Conservation (phyloP, 2,329 filamentous ascomycete species). For the Diplodia seriata region DNA sequence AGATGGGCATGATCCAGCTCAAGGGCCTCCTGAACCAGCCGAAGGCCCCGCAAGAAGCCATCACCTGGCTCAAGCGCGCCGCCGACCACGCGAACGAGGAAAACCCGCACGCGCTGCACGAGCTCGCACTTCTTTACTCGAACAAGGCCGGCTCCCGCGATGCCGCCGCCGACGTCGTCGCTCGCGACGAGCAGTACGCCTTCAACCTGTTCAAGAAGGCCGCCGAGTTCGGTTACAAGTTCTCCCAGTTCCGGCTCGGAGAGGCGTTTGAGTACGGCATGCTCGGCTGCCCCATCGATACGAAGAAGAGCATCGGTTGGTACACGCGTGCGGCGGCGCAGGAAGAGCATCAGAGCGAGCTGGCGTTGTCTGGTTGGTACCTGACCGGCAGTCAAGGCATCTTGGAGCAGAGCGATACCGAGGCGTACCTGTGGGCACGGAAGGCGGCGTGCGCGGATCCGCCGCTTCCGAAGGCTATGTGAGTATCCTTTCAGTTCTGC, state of each 20-base stretch:
- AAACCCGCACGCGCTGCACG: slow-evolving; percentile 94
- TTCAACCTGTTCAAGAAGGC: slow-evolving; percentile 83
- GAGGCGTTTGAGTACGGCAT: slow-evolving; percentile 89
- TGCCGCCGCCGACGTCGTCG: slow-evolving; percentile 54
- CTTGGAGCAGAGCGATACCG: slow-evolving; percentile 88
- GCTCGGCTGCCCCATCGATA: slow-evolving; percentile 81
- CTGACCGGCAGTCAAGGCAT: slow-evolving; percentile 89
- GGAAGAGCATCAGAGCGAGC: slow-evolving; percentile 91
- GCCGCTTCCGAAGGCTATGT: slow-evolving; percentile 81
- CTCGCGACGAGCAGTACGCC: slow-evolving; percentile 83
- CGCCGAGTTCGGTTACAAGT: slow-evolving; percentile 90
- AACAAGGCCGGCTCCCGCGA: slow-evolving; percentile 67
- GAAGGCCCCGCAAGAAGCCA: slow-evolving; percentile 81
- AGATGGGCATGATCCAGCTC: slow-evolving; percentile 93
- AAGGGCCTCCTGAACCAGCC: slow-evolving; percentile 92
- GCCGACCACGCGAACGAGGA: slow-evolving; percentile 86
- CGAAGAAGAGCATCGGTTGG: slow-evolving; percentile 87
- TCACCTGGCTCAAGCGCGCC: slow-evolving; percentile 91
- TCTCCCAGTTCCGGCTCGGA: slow-evolving; percentile 88
- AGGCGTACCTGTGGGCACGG: slow-evolving; percentile 95
- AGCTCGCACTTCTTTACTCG: slow-evolving; percentile 70
- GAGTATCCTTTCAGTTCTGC: background rate
- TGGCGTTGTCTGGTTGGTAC: slow-evolving; percentile 72
- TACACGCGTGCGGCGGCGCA: slow-evolving; percentile 91
- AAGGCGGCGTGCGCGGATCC: slow-evolving; percentile 86